Evolutionary conservation across 306 rosid species (phyloP).

Genomic region (Glycyrrhiza uralensis): DNA sequence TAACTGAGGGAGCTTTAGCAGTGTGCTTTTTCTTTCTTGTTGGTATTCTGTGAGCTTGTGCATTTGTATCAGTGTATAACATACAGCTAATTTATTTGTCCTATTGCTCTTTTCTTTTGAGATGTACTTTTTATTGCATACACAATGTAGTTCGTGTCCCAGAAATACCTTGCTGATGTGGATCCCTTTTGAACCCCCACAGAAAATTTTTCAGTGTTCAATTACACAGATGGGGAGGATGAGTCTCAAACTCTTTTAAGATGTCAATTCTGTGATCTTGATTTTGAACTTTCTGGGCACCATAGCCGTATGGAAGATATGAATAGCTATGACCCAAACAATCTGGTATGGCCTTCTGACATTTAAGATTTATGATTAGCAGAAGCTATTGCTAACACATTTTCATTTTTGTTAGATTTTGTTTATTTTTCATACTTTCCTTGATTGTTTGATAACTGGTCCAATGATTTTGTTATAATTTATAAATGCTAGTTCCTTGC

Average conservation of each 20-base stretch:
- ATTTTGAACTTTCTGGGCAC: slow-evolving; percentile 46
- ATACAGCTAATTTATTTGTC: not conserved
- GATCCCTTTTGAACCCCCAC: slow-evolving; percentile 17
- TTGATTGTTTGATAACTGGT: slow-evolving; percentile 7
- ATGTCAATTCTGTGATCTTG: slow-evolving; percentile 72
- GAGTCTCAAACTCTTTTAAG: slow-evolving; percentile 43
- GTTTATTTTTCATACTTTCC: not conserved
- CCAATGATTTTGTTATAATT: not conserved
- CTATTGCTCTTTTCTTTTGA: slow-evolving; percentile 10
- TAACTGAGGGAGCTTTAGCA: not conserved
- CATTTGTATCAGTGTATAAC: not conserved
- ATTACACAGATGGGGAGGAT: slow-evolving; percentile 58
- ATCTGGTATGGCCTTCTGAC: slow-evolving; percentile 49
- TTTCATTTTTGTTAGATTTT: not conserved
- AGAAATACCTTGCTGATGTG: not conserved
- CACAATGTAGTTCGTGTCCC: slow-evolving; percentile 8
- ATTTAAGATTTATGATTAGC: not conserved
- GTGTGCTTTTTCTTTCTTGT: not conserved
- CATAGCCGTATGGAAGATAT: slow-evolving; percentile 54
- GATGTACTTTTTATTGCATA: slow-evolving; percentile 20
- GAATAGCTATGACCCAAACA: slow-evolving; percentile 49
- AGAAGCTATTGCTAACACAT: not conserved
- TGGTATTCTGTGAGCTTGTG: not conserved
- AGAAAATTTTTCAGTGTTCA: slow-evolving; percentile 31
- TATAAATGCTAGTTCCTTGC: not conserved